Evolutionary conservation across 345 rosid species (phyloP).

Genomic region (Ricinus communis): DNA sequence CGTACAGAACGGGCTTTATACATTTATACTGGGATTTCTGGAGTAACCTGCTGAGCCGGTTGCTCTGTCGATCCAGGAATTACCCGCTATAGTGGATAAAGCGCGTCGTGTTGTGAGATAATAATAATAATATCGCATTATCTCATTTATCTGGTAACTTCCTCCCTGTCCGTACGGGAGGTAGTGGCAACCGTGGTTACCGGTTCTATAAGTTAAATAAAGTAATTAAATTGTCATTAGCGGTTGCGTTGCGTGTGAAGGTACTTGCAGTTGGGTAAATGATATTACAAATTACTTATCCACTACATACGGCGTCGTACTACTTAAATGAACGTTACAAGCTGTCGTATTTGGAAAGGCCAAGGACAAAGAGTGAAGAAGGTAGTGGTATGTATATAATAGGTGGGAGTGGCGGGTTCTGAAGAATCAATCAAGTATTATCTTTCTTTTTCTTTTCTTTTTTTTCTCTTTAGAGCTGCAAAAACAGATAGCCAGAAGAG

Average conservation of each 20-base stretch:
- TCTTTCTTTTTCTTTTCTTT: too few relatives aligned
- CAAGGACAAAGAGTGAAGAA: too few relatives aligned
- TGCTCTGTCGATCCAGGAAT: conserved; percentile 8
- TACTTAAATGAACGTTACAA: too few relatives aligned
- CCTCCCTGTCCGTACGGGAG: neutral
- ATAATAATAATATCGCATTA: too few relatives aligned
- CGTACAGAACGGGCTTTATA: conserved; percentile 3
- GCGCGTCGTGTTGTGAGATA: neutral
- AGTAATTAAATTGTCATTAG: too few relatives aligned
- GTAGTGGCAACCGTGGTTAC: neutral
- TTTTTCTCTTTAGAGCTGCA: conserved; percentile 2
- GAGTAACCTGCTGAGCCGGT: conserved; percentile 43
- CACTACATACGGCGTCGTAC: too few relatives aligned
- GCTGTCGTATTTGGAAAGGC: too few relatives aligned
- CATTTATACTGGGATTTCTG: neutral
- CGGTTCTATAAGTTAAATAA: neutral
- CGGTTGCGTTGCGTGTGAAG: too few relatives aligned
- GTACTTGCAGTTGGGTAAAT: too few relatives aligned
- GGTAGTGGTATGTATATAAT: too few relatives aligned
- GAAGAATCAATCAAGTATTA: too few relatives aligned
- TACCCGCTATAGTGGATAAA: conserved; percentile 50
- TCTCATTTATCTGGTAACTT: neutral
- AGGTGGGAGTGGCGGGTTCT: conserved; percentile 17
- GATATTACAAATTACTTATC: too few relatives aligned
- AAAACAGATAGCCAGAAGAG: neutral